Conservation (phyloP, 345 rosid species). For the Pistacia atlantica region DNA sequence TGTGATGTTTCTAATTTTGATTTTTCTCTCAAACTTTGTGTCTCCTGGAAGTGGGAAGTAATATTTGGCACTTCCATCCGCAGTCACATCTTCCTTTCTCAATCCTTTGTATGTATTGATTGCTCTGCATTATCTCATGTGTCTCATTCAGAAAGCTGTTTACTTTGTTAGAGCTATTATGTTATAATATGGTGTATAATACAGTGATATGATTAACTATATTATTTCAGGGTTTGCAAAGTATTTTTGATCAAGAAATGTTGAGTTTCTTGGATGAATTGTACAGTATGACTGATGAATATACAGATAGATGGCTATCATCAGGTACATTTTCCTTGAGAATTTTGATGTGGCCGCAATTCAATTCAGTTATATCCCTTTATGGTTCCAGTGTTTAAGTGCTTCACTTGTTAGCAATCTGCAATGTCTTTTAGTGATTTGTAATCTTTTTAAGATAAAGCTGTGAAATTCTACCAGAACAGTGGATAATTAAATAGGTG, state of each 20-base stretch:
- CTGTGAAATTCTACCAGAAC: not conserved
- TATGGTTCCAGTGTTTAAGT: not conserved
- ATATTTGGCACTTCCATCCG: not conserved
- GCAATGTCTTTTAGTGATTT: not conserved
- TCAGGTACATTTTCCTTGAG: slow-evolving; percentile 49
- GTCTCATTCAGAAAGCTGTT: not conserved
- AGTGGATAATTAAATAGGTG: not conserved
- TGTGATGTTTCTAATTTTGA: not conserved
- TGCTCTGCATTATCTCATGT: not conserved
- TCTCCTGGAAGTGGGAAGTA: not conserved
- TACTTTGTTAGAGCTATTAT: not conserved
- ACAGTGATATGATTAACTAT: slow-evolving; percentile 17
- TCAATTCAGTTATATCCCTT: slow-evolving; percentile 19
- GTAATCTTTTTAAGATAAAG: not conserved
- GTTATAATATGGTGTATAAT: slow-evolving; percentile 3
- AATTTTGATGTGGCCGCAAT: not conserved
- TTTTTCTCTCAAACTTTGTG: not conserved
- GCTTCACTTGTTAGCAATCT: slow-evolving; percentile 2
- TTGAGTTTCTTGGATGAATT: slow-evolving; percentile 59
- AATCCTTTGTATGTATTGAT: not conserved
- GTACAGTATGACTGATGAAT: slow-evolving; percentile 74
- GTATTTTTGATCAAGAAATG: slow-evolving; percentile 46
- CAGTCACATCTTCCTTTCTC: not conserved
- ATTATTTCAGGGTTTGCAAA: slow-evolving; percentile 64
- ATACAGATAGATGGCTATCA: slow-evolving; percentile 82